Evolutionary conservation across 352 stramenopile genomes (phyloP).

Genomic region (Plasmopara viticola): DNA sequence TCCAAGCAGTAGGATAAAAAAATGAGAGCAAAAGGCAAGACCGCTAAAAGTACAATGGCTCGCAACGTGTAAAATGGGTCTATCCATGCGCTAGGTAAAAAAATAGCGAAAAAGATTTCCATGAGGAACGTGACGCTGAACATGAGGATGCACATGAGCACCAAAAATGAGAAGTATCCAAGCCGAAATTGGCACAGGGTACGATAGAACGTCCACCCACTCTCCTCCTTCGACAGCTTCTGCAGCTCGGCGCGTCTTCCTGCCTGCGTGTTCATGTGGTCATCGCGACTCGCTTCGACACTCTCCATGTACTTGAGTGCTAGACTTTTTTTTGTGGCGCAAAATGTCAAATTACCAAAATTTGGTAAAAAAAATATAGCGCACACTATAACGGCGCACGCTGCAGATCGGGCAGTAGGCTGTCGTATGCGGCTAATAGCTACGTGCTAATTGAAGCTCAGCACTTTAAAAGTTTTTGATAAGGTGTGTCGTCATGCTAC

Average conservation of each 20-base stretch:
- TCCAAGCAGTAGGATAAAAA: constrained; percentile 86
- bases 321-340: too few relatives aligned
- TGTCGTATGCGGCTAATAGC: too few relatives aligned
- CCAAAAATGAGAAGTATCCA: constrained; percentile 85
- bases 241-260: constrained; percentile 61
- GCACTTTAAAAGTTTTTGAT: too few relatives aligned
- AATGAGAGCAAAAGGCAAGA: constrained; percentile 74
- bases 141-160: constrained; percentile 87
- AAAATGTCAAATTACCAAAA: too few relatives aligned
- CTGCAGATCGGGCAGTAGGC: too few relatives aligned
- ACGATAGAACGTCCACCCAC: constrained; percentile 73
- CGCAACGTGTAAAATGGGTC: constrained; percentile 71
- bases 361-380: too few relatives aligned
- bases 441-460: too few relatives aligned
- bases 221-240: constrained; percentile 53
- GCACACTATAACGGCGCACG: too few relatives aligned
- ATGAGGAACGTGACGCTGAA: constrained; percentile 87
- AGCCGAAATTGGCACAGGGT: constrained; percentile 77
- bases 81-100: constrained; percentile 65
- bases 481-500: too few relatives aligned
- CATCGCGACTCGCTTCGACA: constrained; percentile 27
- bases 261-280: constrained; percentile 49
- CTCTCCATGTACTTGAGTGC: constrained; percentile 6
- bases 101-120: constrained; percentile 90
- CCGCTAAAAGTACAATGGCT: constrained; percentile 53